Conservation (phyloP, 495 filamentous ascomycete species). For the Clavariopsis aquatica region DNA sequence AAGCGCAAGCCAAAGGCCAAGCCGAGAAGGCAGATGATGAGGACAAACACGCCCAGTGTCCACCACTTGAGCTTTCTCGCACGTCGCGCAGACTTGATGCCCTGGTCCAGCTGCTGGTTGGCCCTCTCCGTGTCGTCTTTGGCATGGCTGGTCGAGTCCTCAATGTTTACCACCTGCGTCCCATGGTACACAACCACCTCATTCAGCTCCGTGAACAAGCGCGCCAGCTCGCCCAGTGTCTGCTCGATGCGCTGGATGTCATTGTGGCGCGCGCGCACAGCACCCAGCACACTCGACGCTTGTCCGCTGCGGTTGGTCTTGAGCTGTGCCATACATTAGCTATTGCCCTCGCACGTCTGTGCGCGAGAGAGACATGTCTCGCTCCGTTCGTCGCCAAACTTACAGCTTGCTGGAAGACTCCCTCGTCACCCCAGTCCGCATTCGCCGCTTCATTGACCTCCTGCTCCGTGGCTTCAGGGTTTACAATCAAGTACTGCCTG, state of each 20-base stretch:
- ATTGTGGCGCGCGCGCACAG: constrained; percentile 73
- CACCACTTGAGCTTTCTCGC: constrained; percentile 72
- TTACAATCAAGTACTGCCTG: constrained; percentile 74
- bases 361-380: neutral
- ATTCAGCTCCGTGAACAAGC: constrained; percentile 67
- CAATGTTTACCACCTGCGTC: constrained; percentile 54
- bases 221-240: constrained; percentile 64
- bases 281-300: constrained; percentile 65
- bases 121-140: constrained; percentile 59
- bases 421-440: constrained; percentile 70
- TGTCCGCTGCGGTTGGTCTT: constrained; percentile 66
- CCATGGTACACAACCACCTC: constrained; percentile 67
- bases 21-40: constrained; percentile 51
- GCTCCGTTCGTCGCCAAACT: too few relatives aligned
- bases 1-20: constrained; percentile 48
- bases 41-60: constrained; percentile 57
- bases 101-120: constrained; percentile 62
- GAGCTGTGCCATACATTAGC: constrained; percentile 51
- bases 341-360: neutral
- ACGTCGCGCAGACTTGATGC: constrained; percentile 58
- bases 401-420: constrained; percentile 76
- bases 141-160: constrained; percentile 58
- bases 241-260: constrained; percentile 72
- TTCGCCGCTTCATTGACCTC: constrained; percentile 65
- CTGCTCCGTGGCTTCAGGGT: constrained; percentile 66